Evolutionary conservation across 805 yeast genomes (phyloP), one percentile per base, ranked within the genome.

Genomic region (Priceomyces fermenticarens): DNA sequence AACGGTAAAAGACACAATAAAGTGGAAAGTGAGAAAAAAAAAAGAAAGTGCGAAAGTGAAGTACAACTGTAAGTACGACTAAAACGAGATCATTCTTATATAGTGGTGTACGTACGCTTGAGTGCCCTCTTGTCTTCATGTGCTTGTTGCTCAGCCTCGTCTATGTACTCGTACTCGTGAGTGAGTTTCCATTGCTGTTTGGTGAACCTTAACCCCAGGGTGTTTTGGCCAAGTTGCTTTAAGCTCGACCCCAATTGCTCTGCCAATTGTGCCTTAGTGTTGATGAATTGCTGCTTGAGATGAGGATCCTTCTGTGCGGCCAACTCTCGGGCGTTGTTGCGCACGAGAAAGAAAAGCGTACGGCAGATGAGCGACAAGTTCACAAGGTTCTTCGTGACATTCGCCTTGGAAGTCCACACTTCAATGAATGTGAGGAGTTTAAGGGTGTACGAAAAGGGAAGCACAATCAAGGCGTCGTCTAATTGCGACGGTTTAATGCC

Each of bases 401-500:
- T 50, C 20, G 67, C 67, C 38, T 68, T 62, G 40, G 58, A 56
- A 30, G 93, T 78, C 88, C 96, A 90, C 23, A 78, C 72, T 47
- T 81, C 83, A 40, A 93, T 78, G 52, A 89, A 85, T 50, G 73
- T 73, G 47, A 93, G 72, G 38, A 93, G 72, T 49, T 78, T 78
- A 41, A 82, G 58, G 2, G 90, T 83, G 62, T 83, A 85, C 9
- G 95, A 88, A 55, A 91, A 90, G 26, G 99, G 97, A 40, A 93
- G 70, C 1, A 93, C 95, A 35, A 93, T 65, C 41, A 93, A 72
- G 1, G 98, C 96, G 63, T 93, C 99, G 53, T 91, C 97, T 28
- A 93, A 66, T 54, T 91, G 96, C 0, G 95, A 77, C 0, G 96
- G 79, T 52, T 77, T 84, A 58, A 93, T 87, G 54, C 80, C 81